phyloP scores from a whole-genome alignment of 148 eudicot species.

The Oxyria digyna region DNA sequence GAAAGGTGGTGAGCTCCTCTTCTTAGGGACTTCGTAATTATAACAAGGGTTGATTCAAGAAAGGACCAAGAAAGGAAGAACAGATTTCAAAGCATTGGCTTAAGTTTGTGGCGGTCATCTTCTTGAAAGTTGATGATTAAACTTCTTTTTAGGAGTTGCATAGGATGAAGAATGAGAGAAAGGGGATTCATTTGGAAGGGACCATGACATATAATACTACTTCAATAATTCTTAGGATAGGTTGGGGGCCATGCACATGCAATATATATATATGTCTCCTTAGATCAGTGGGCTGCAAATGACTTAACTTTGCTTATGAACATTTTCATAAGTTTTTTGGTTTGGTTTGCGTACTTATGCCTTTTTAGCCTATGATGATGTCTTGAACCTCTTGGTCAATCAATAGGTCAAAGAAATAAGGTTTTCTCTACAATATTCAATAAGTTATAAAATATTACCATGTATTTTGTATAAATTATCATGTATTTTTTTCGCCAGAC shows the following conservation, averaged over 20 bases:
- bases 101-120: too few species aligned
- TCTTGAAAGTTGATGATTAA: neutral
- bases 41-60: neutral
- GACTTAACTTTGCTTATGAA: neutral
- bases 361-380: neutral
- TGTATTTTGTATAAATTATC: too few species aligned
- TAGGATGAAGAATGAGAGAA: neutral
- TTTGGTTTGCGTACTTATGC: neutral
- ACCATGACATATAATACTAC: neutral
- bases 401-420: neutral
- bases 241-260: neutral
- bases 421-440: too few species aligned
- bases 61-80: neutral
- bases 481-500: too few species aligned
- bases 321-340: neutral
- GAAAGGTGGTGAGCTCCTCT: neutral
- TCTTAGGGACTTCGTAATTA: neutral
- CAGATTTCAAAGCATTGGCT: neutral
- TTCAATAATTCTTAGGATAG: neutral
- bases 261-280: too few species aligned
- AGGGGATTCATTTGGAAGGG: neutral
- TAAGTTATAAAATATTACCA: too few species aligned
- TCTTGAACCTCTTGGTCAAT: neutral
- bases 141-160: neutral
- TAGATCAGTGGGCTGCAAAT: neutral